Conservation (phyloP, 164 flowering plant species). For the Aristolochia fimbriata region DNA sequence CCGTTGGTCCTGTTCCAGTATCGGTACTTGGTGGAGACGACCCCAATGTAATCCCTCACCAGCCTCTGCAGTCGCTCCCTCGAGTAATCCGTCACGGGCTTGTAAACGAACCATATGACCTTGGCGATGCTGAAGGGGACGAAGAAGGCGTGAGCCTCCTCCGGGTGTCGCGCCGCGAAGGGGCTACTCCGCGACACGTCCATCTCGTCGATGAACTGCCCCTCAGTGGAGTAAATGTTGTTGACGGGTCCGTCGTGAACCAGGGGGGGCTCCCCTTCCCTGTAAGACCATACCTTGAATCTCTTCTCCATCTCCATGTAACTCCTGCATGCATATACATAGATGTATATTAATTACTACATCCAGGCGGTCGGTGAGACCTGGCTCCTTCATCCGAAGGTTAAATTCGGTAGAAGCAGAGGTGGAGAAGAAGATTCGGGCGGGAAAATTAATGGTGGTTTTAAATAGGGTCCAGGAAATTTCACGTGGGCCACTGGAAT, state of each 20-base stretch:
- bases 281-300: slow-evolving; percentile 9
- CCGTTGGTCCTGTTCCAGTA: slow-evolving; percentile 8
- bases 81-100: not conserved
- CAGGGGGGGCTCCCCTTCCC: slow-evolving; percentile 9
- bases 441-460: not conserved
- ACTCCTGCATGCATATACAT: slow-evolving; percentile 3
- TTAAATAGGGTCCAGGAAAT: too few species aligned
- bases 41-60: not conserved
- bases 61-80: slow-evolving; percentile 1
- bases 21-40: slow-evolving; percentile 3
- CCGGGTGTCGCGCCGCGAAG: slow-evolving; percentile 1
- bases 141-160: slow-evolving; percentile 4
- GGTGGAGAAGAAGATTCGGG: too few species aligned
- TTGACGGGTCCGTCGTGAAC: slow-evolving; percentile 10
- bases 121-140: slow-evolving; percentile 1
- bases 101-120: slow-evolving; percentile 2
- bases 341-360: too few species aligned
- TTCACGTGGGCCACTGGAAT: too few species aligned
- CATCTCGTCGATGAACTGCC: slow-evolving; percentile 12
- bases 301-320: slow-evolving; percentile 10
- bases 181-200: slow-evolving; percentile 2
- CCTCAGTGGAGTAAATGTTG: slow-evolving; percentile 10
- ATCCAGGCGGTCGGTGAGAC: too few species aligned
- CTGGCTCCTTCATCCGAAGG: too few species aligned
- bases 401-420: too few species aligned